Conservation (phyloP, 169 alveolate species). For the Plasmodium gonderi region DNA sequence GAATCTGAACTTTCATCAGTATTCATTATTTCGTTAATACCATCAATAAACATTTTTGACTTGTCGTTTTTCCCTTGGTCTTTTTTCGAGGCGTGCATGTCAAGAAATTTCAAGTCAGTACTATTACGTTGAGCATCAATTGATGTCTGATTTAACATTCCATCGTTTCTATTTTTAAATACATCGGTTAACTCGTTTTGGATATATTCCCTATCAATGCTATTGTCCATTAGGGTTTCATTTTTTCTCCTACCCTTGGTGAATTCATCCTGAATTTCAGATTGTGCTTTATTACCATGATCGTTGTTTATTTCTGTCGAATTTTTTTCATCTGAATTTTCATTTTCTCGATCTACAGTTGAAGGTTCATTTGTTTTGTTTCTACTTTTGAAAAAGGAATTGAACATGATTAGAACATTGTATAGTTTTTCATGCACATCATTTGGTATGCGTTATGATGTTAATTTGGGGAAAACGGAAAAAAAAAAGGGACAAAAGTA, state of each 20-base stretch:
- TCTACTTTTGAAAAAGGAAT: conserved; percentile 6
- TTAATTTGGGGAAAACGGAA: no score
- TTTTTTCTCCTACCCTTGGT: background rate
- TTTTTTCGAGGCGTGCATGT: background rate
- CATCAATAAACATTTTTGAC: background rate
- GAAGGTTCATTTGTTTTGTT: background rate
- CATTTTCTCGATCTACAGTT: background rate
- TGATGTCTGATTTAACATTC: background rate
- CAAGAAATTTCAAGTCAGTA: background rate
- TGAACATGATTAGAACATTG: conserved; percentile 1
- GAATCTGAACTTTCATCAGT: background rate
- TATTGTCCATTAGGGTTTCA: background rate
- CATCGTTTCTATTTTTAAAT: background rate
- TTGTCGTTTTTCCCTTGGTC: background rate
- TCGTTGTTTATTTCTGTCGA: background rate
- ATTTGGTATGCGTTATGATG: no score
- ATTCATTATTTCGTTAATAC: background rate
- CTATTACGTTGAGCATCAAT: background rate
- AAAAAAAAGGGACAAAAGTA: no score
- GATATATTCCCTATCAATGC: background rate
- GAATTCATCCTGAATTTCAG: background rate
- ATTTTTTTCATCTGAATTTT: background rate
- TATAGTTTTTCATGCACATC: background rate
- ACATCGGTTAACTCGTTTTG: background rate
- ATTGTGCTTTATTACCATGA: background rate